Percentiles rank a stretch among this genome's conserved stretches.
These are phyloP conservation scores for Panicum miliaceum DNA, from an alignment of 176 grass and related monocot species.

Conservation along the genomic window DNA sequence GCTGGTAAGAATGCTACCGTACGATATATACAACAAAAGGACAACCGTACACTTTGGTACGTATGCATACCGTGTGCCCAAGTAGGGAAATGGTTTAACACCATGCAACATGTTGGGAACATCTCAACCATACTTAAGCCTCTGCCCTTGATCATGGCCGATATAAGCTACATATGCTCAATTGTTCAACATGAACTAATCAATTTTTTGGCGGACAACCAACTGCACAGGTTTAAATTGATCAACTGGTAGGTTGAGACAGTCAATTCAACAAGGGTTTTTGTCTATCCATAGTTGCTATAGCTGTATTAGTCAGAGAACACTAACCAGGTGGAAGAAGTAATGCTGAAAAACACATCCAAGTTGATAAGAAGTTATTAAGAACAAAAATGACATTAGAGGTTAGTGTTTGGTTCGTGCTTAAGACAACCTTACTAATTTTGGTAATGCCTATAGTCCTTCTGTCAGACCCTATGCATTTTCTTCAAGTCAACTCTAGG, in stretches of 20 bases:
- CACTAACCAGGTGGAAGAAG: not conserved
- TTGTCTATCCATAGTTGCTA: not conserved
- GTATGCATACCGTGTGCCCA: not conserved
- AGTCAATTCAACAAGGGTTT: not conserved
- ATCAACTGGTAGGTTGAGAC: constrained; percentile 5
- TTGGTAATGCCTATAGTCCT: not conserved
- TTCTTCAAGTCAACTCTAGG: not conserved
- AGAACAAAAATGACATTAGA: constrained; percentile 11
- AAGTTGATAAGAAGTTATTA: not conserved
- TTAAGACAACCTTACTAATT: not conserved
- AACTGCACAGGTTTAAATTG: not conserved
- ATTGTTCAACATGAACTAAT: not conserved
- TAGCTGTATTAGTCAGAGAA: not conserved
- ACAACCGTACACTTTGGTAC: not conserved
- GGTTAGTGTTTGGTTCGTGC: not conserved
- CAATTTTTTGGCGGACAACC: constrained; percentile 16
- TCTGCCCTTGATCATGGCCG: not conserved
- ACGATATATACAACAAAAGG: not conserved
- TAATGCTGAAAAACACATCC: not conserved
- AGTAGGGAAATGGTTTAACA: not conserved
- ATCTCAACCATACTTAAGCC: not conserved
- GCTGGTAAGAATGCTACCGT: not conserved
- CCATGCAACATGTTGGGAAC: not conserved
- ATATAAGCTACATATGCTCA: not conserved
- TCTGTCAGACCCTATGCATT: not conserved